Evolutionary conservation across 164 flowering plant species (phyloP).

Genomic region (Aristolochia contorta): DNA sequence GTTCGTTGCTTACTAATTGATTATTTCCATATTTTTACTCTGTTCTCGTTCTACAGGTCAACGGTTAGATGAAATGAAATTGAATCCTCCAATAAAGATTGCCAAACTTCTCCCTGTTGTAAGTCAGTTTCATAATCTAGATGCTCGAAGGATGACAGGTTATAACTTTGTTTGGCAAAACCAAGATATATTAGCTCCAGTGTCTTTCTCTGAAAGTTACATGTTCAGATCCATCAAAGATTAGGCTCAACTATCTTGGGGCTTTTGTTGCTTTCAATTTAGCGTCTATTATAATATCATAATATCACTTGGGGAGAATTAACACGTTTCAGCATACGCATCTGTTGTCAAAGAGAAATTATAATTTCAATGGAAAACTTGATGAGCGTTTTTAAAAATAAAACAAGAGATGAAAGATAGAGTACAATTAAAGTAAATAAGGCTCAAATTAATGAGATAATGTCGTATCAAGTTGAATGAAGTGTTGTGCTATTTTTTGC

Average conservation of each 20-base stretch:
- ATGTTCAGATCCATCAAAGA: not conserved
- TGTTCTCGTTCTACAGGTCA: conserved; percentile 43
- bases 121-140: conserved; percentile 21
- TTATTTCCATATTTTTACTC: not conserved
- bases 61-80: conserved; percentile 75
- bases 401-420: not conserved
- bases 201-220: not conserved
- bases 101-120: conserved; percentile 50
- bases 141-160: not conserved
- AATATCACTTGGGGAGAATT: no score
- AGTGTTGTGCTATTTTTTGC: conserved; percentile 2
- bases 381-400: not conserved
- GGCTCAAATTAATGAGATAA: not conserved
- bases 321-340: no score
- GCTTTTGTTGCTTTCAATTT: no score
- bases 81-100: conserved; percentile 60
- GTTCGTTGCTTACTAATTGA: not conserved
- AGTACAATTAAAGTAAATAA: not conserved
- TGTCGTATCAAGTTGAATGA: not conserved
- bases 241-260: not conserved
- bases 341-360: not conserved
- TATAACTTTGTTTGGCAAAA: not conserved
- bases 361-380: not conserved
- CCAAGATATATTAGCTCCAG: conserved; percentile 1
- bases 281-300: no score